Base-by-base conservation (phyloP, 345 rosid genomes). In the Brassica cretica region DNA sequence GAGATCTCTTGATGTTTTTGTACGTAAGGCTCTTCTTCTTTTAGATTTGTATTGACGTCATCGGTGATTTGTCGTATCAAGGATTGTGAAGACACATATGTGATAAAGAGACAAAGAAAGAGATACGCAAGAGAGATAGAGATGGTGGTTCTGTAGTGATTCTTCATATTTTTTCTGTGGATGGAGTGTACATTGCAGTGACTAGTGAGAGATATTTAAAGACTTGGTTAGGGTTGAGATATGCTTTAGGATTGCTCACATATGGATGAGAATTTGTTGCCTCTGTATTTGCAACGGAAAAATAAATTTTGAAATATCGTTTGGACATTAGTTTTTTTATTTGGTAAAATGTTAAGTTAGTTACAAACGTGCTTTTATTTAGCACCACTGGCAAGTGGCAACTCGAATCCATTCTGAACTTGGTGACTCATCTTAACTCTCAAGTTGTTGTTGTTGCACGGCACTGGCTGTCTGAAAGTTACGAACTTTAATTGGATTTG, bases 101-200 rank as follows among this genome's bases (percentile, higher is more conserved):
- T 59, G 63, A 59, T 59, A 6, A 59, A 59, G n/a, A 59, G 63
- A 24, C 63, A 59, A 21, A 59, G 30, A 24, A 59, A 59, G 63
- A 59, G 30, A 59, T 59, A 59, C 0, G 14, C 1, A 3, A 59
- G 6, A 59, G 63, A 59, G 30, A 59, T 59, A 59, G 63, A 59
- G n/a, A 59, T 59, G n/a, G 30, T 59, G 63, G 21, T 59, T 59
- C 29, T 59, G 63, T 59, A 59, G 63, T 59, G 63, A 59, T 49
- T n/a, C 12, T 59, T 9, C 63, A 59, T 59, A 0, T 59, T 59
- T 21, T 21, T 4, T 21, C 8, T n/a, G 19, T 18, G 27, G 24
- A 56, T 18, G 29, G 62, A 19, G 27, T 56, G 27, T 9, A 9
- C n/a, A 24, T 1, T 59, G 63, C 30, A 59, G 63, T 9, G 63